These are phyloP conservation scores for Leccinum truebloodii DNA, from an alignment of 768 basidiomycete genomes.

Conservation along the genomic window DNA sequence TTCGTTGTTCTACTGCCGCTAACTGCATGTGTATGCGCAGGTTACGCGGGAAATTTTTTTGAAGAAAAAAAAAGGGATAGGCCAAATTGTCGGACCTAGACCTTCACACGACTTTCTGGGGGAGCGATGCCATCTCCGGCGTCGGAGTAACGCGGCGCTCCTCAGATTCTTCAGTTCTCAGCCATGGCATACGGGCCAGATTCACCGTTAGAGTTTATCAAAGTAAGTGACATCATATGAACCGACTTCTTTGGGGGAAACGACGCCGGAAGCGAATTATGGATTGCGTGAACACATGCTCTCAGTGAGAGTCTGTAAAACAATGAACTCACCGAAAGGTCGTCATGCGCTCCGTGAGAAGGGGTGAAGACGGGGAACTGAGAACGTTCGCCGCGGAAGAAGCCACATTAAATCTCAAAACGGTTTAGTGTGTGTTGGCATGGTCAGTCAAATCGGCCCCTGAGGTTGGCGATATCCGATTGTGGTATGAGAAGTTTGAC, in stretches of 20 bases:
- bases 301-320: neutral
- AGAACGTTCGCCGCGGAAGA: slow-evolving; percentile 3
- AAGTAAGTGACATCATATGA: neutral
- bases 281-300: neutral
- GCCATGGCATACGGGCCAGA: no score
- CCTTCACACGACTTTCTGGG: no score
- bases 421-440: slow-evolving; percentile 21
- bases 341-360: slow-evolving; percentile 16
- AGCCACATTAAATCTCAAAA: slow-evolving; percentile 8
- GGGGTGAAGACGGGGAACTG: slow-evolving; percentile 14
- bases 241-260: neutral
- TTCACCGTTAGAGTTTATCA: neutral
- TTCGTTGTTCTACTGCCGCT: neutral
- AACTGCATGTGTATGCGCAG: neutral
- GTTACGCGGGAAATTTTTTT: neutral
- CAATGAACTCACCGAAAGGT: neutral
- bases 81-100: no score
- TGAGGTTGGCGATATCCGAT: neutral
- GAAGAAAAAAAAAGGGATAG: no score
- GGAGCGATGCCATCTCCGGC: no score
- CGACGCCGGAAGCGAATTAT: neutral
- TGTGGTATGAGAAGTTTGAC: neutral
- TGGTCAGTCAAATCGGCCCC: slow-evolving; percentile 2
- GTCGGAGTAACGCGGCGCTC: neutral
- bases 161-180: neutral